Evolutionary conservation across 2,329 filamentous ascomycete genomes (phyloP).

Genomic region (Nakataea oryzae): DNA sequence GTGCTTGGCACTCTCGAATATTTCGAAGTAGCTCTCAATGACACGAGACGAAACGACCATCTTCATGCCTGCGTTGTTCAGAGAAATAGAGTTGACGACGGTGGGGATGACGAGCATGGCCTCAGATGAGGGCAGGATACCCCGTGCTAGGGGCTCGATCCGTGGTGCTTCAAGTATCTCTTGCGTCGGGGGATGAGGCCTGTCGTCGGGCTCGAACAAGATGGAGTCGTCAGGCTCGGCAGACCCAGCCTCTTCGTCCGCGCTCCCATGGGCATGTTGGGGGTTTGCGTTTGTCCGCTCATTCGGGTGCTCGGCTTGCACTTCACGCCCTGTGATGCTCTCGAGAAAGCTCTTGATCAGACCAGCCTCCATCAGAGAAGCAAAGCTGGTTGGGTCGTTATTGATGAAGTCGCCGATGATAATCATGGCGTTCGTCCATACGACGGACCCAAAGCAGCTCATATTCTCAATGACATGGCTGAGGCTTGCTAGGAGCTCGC

Average conservation of each 20-base stretch:
- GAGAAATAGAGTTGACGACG: conserved; percentile 85
- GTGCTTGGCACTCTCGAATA: conserved; percentile 90
- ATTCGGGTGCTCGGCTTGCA: conserved; percentile 26
- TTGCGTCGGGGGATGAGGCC: conserved; percentile 41
- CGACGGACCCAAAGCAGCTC: conserved; percentile 73
- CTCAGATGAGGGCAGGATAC: conserved; percentile 79
- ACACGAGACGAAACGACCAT: conserved; percentile 77
- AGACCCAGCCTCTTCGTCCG: conserved; percentile 21
- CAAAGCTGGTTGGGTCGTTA: conserved; percentile 95
- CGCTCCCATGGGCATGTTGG: conserved; percentile 11
- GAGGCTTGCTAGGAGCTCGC: conserved; percentile 69
- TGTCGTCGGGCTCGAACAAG: conserved; percentile 24
- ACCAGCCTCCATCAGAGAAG: conserved; percentile 88
- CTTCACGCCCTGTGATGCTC: conserved; percentile 54
- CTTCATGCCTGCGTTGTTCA: conserved; percentile 80
- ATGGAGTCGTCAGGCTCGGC: conserved; percentile 28
- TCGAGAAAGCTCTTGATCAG: conserved; percentile 80
- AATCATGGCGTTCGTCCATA: conserved; percentile 90
- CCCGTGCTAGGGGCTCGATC: conserved; percentile 43
- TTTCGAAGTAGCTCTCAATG: conserved; percentile 80
- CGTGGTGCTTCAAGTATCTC: conserved; percentile 36
- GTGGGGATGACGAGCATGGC: conserved; percentile 79
- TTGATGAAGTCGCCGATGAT: conserved; percentile 96
- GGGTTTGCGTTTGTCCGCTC: neutral
- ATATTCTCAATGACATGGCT: conserved; percentile 74